Evolutionary conservation across 2,329 filamentous ascomycete species (phyloP).

Genomic region (Penicillium sp.): DNA sequence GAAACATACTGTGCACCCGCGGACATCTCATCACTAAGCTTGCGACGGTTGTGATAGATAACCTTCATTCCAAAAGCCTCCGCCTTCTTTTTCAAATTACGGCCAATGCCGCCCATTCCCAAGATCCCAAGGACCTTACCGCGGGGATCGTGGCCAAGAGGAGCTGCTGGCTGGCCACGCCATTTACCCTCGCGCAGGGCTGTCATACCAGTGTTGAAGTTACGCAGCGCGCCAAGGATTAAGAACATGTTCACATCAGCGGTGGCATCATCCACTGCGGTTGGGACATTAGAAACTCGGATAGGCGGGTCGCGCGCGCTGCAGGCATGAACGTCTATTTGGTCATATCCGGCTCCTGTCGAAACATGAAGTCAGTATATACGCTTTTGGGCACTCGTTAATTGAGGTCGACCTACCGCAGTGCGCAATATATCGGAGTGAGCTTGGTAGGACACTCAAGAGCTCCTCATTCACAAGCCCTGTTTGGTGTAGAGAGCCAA

Average conservation of each 20-base stretch:
- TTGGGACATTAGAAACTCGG: slow-evolving; percentile 77
- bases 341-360: slow-evolving; percentile 78
- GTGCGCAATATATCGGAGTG: slow-evolving; percentile 40
- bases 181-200: slow-evolving; percentile 66
- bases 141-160: slow-evolving; percentile 72
- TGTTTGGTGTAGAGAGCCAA: slow-evolving; percentile 62
- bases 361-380: neutral
- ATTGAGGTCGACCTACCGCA: slow-evolving; percentile 32
- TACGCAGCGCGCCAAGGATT: slow-evolving; percentile 74
- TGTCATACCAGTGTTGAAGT: slow-evolving; percentile 66
- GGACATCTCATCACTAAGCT: slow-evolving; percentile 54
- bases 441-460: slow-evolving; percentile 50
- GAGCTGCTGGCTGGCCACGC: slow-evolving; percentile 56
- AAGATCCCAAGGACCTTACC: slow-evolving; percentile 77
- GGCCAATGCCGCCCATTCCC: slow-evolving; percentile 83
- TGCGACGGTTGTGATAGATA: slow-evolving; percentile 70
- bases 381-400: too few species aligned
- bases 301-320: slow-evolving; percentile 59
- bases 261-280: slow-evolving; percentile 76
- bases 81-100: slow-evolving; percentile 72
- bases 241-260: slow-evolving; percentile 80
- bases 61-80: slow-evolving; percentile 73
- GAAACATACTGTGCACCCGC: slow-evolving; percentile 51
- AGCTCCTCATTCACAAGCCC: slow-evolving; percentile 70
- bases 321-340: slow-evolving; percentile 72